Evolutionary conservation across 345 rosid genomes (phyloP), one percentile per base, ranked within the genome.

Genomic region (Euphorbia peplus): DNA sequence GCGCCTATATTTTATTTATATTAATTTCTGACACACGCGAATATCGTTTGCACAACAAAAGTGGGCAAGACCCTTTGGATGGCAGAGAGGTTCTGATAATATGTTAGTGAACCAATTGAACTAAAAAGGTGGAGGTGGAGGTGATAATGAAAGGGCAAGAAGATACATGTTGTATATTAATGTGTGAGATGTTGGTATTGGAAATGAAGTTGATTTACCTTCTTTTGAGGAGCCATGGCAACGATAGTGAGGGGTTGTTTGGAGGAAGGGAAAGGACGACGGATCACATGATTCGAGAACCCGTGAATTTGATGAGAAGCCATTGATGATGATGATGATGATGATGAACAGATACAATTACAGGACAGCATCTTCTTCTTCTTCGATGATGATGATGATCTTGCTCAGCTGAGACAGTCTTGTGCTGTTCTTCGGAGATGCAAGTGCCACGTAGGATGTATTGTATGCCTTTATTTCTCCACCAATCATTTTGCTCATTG

Each of bases 191-290:
- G n/a, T n/a, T n/a, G n/a, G n/a, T n/a, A 6, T 32, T 32, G 37
- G 25, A 55, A 55, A 9, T 55, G 5, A 29, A 55, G 60, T 3
- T 0, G 3, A 25, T 0, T 58, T 75, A 89, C 98, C 96, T 93
- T 91, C 71, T 81, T 84, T 72, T 78, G 66, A 48, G 97, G 76
- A n/a, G 97, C 90, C 98, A 91, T 91, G 74, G 91, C 80, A 35
- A 91, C 87, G 76, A 90, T 50, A 26, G 87, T 78, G 21, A 79
- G 70, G 37, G 82, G 74, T 66, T 72, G 80, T n/a, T n/a, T n/a
- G n/a, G n/a, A n/a, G 57, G 82, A 18, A 32, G 86, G 76, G 56
- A n/a, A 44, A 4, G 64, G 54, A 39, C 64, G 75, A 69, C 60
- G n/a, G n/a, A n/a, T n/a, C n/a, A n/a, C n/a, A n/a, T n/a, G n/a